Base-by-base conservation (phyloP, 352 stramenopile species). In the Phytopythium litorale region DNA sequence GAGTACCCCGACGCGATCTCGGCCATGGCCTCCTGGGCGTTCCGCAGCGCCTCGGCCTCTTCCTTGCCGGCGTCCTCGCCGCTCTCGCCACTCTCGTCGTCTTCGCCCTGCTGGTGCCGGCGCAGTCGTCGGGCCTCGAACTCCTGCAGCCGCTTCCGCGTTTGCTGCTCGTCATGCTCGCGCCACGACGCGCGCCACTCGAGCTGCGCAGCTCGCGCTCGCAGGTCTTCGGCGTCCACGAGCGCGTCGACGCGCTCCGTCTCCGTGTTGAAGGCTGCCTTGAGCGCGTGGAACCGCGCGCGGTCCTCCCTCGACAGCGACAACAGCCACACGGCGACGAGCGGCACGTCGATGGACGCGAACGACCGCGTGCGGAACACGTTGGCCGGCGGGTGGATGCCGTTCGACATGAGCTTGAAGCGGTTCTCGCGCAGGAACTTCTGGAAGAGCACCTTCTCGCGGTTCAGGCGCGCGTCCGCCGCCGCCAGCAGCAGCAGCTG, bases 351-450 rank as follows among this genome's bases (percentile, higher is more conserved):
- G 43, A 98, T 94, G 16, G 87, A 96, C 19, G 87, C 88, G 38
- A 92, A 96, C 25, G 87, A 96, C 58, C 73, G 89, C 40, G 84
- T 94, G 49, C 82, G 88, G 71, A 97, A 98, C 59, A 98, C 92
- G 52, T 92, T 92, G 21, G 87, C 82, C 1, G 91, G 91, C 25
- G 90, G 90, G 46, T 94, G 91, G 52, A 98, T 96, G 4, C 89
- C 87, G 56, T 97, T 98, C 19, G 89, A 94, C 72, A 97, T 89
- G 68, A 98, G 84, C 69, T 97, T 96, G 76, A 97, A 98, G 54
- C 91, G 82, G 65, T 98, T 97, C 70, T 98, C 92, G 40, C 91
- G 81, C 38, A 98, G 63, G 56, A 98, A 98, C 60, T 97, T 95
- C 60, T 97, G 89, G 60, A 98, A 98, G 38, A 98, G 51, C 28